These are phyloP conservation scores for Russula virescens DNA, from an alignment of 768 basidiomycete genomes.

Conservation along the genomic window DNA sequence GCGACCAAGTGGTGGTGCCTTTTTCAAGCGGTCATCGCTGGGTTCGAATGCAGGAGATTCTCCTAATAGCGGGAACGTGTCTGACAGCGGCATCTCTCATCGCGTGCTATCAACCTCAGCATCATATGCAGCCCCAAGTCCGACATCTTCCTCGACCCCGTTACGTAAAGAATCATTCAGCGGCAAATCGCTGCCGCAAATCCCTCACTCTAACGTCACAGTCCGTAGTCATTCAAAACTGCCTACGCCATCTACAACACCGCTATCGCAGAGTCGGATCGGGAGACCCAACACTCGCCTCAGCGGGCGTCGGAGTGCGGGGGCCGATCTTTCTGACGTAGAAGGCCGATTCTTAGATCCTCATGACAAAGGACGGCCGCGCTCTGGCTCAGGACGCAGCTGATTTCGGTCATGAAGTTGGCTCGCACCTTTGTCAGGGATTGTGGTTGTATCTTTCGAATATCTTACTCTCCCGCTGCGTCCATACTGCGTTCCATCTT, in stretches of 20 bases:
- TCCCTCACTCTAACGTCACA: slow-evolving; percentile 28
- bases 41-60: slow-evolving; percentile 40
- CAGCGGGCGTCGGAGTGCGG: slow-evolving; percentile 27
- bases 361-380: slow-evolving; percentile 26
- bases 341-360: slow-evolving; percentile 21
- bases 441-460: slow-evolving; percentile 9
- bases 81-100: slow-evolving; percentile 18
- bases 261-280: slow-evolving; percentile 32
- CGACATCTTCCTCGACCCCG: neutral
- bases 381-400: slow-evolving; percentile 25
- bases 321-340: slow-evolving; percentile 23
- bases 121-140: too few species aligned
- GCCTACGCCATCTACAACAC: slow-evolving; percentile 18
- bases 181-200: slow-evolving; percentile 13
- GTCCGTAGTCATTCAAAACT: slow-evolving; percentile 27
- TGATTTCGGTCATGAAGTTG: neutral
- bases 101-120: slow-evolving; percentile 1
- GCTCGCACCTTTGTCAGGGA: neutral
- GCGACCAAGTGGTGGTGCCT: slow-evolving; percentile 44
- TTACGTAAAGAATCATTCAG: neutral
- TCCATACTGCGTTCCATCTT: slow-evolving; percentile 10
- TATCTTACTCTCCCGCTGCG: slow-evolving; percentile 5
- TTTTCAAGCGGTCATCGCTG: slow-evolving; percentile 55
- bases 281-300: slow-evolving; percentile 26
- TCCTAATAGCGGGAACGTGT: slow-evolving; percentile 23